A percentile compares a stretch with the other conserved stretches of the same genome.
Evolutionary conservation across 1,284 basidiomycete species (phyloP).

Genomic region (Kwoniella shivajii): DNA sequence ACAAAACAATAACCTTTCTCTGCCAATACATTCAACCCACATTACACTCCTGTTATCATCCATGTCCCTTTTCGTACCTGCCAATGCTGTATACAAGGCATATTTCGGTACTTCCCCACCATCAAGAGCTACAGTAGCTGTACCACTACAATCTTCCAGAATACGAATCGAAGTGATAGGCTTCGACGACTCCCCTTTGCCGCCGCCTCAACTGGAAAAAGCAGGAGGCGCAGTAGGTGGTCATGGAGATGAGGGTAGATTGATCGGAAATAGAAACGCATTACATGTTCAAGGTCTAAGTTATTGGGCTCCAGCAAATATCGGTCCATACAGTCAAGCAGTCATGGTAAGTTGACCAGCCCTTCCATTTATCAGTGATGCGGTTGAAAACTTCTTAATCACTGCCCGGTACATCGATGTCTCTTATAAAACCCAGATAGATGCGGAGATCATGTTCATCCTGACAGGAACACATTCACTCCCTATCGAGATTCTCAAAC

Average conservation of each 20-base stretch:
- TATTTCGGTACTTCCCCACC: constrained; percentile 92
- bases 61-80: constrained; percentile 71
- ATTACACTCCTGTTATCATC: constrained; percentile 83
- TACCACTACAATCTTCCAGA: constrained; percentile 63
- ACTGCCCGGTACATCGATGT: too few species aligned
- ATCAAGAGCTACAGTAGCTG: constrained; percentile 85
- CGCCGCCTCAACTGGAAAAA: neutral
- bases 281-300: constrained; percentile 93
- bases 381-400: too few species aligned
- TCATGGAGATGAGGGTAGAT: too few species aligned
- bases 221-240: neutral
- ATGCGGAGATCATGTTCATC: too few species aligned
- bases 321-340: constrained; percentile 96
- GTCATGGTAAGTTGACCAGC: constrained; percentile 74
- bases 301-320: constrained; percentile 99
- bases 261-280: constrained; percentile 63
- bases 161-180: constrained; percentile 78
- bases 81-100: constrained; percentile 75
- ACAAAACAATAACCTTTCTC: constrained; percentile 56
- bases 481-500: too few species aligned
- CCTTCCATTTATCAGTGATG: too few species aligned
- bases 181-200: constrained; percentile 51
- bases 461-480: too few species aligned
- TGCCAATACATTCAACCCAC: constrained; percentile 67
- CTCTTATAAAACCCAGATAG: too few species aligned